These are phyloP conservation scores for Talaromyces sp. DNA, from an alignment of 2,329 filamentous ascomycete genomes.

Conservation along the genomic window DNA sequence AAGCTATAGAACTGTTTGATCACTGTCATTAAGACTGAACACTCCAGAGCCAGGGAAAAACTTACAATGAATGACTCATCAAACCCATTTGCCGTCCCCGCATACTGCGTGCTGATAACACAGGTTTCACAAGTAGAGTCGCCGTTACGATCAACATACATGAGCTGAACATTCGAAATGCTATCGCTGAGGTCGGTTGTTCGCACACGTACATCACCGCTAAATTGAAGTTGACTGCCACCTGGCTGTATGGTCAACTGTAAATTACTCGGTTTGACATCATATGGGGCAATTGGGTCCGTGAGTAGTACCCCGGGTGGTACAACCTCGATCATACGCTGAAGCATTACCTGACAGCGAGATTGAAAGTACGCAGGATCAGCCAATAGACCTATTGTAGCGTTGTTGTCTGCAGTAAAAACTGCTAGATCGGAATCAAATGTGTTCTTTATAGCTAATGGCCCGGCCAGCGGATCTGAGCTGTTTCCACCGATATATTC, in stretches of 20 bases:
- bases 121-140: slow-evolving; percentile 11
- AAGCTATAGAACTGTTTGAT: slow-evolving; percentile 16
- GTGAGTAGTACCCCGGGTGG: slow-evolving; percentile 13
- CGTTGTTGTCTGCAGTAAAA: slow-evolving; percentile 13
- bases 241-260: slow-evolving; percentile 16
- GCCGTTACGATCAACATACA: slow-evolving; percentile 14
- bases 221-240: slow-evolving; percentile 14
- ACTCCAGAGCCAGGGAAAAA: background rate
- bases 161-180: slow-evolving; percentile 15
- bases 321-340: slow-evolving; percentile 17
- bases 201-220: slow-evolving; percentile 12
- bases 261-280: slow-evolving; percentile 16
- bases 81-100: slow-evolving; percentile 13
- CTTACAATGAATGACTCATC: slow-evolving; percentile 14
- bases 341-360: slow-evolving; percentile 15
- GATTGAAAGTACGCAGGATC: slow-evolving; percentile 14
- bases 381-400: slow-evolving; percentile 11
- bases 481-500: slow-evolving; percentile 13
- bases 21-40: background rate
- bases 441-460: slow-evolving; percentile 9
- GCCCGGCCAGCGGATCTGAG: slow-evolving; percentile 11
- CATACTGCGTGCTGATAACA: slow-evolving; percentile 12
- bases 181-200: slow-evolving; percentile 9
- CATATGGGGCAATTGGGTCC: slow-evolving; percentile 15
- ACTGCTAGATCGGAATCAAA: slow-evolving; percentile 12